A percentile compares a stretch with the other conserved stretches of the same genome.
These are phyloP conservation scores for Umbelopsis sp. DNA, from an alignment of 192 early-diverging fungal species.

Conservation along the genomic window DNA sequence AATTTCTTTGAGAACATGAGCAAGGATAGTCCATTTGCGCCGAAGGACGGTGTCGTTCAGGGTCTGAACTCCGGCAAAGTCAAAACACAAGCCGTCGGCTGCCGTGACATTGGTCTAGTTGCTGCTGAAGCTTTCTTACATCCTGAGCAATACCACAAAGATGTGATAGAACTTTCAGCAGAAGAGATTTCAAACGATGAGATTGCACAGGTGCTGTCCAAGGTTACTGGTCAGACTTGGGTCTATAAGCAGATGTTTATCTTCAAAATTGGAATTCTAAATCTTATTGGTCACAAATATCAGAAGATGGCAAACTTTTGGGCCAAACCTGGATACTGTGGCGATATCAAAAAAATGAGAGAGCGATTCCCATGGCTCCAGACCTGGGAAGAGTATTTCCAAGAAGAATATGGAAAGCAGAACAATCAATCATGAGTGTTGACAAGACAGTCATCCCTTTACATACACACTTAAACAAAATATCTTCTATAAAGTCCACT, in stretches of 20 bases:
- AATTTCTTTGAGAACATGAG: slow-evolving; percentile 19
- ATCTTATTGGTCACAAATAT: not conserved
- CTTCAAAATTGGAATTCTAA: not conserved
- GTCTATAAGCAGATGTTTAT: not conserved
- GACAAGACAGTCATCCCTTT: not conserved
- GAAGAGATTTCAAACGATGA: not conserved
- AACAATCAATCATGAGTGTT: not conserved
- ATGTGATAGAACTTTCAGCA: not conserved
- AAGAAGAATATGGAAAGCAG: not conserved
- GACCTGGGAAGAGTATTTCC: slow-evolving; percentile 19
- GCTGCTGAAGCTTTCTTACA: slow-evolving; percentile 8
- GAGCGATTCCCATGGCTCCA: slow-evolving; percentile 13
- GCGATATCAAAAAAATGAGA: slow-evolving; percentile 7
- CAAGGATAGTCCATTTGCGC: not conserved
- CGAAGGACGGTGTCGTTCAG: not conserved
- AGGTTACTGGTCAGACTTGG: not conserved
- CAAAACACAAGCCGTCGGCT: slow-evolving; percentile 6
- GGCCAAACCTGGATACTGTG: slow-evolving; percentile 5
- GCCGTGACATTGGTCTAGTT: slow-evolving; percentile 19
- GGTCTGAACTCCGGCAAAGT: not conserved
- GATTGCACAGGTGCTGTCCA: not conserved
- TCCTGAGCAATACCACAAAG: not conserved
- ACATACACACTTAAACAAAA: no score
- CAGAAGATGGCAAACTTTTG: slow-evolving; percentile 10
- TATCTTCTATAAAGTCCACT: not conserved